Evolutionary conservation across 192 early-diverging fungal species (phyloP).

Genomic region (Coemansia sp.): DNA sequence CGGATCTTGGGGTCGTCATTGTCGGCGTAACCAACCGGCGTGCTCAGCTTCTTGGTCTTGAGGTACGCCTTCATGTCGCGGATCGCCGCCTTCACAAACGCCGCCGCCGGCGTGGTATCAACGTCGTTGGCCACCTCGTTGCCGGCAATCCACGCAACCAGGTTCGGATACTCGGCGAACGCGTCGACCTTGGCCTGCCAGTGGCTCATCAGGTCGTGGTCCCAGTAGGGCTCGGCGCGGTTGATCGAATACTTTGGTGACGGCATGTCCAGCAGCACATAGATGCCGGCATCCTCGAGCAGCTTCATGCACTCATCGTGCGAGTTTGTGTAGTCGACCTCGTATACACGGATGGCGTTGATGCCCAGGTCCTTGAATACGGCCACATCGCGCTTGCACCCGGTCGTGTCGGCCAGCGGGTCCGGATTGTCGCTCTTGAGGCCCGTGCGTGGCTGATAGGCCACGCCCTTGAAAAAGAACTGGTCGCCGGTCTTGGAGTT

Average conservation of each 20-base stretch:
- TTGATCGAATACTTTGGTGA: conserved; percentile 61
- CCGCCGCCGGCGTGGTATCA: conserved; percentile 59
- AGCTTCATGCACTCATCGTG: conserved; percentile 71
- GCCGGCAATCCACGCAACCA: conserved; percentile 66
- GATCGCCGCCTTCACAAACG: conserved; percentile 62
- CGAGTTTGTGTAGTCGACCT: conserved; percentile 58
- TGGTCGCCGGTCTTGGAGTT: conserved; percentile 66
- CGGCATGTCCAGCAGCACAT: conserved; percentile 64
- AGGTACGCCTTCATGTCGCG: conserved; percentile 68
- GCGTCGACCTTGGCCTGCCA: conserved; percentile 61
- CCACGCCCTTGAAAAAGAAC: conserved; percentile 71
- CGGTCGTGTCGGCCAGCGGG: conserved; percentile 58
- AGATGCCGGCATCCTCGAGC: conserved; percentile 61
- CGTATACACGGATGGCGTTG: conserved; percentile 70
- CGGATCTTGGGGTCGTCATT: conserved; percentile 67
- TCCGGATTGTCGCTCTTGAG: conserved; percentile 42
- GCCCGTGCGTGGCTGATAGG: conserved; percentile 62
- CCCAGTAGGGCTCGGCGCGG: conserved; percentile 58
- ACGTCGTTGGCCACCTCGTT: conserved; percentile 72
- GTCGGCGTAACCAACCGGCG: conserved; percentile 70
- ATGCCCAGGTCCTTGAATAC: conserved; percentile 63
- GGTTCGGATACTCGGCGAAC: conserved; percentile 61
- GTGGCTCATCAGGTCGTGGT: conserved; percentile 54
- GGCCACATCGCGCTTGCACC: conserved; percentile 61
- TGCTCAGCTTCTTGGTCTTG: conserved; percentile 43